These are phyloP conservation scores for Penicillium rolfsii DNA, from an alignment of 2,329 filamentous ascomycete species.

Conservation along the genomic window DNA sequence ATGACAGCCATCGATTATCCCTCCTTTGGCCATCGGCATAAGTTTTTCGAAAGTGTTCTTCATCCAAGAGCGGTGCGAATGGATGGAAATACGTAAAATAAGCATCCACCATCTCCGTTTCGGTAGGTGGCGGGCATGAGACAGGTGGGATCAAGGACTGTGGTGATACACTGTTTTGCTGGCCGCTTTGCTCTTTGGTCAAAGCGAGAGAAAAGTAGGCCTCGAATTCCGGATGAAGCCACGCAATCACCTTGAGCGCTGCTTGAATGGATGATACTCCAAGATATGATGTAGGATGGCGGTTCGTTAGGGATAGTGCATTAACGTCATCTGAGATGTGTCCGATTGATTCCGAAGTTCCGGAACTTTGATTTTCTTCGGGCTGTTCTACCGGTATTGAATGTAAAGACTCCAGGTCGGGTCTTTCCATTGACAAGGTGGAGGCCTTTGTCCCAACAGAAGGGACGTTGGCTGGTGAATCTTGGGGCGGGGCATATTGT, in stretches of 20 bases:
- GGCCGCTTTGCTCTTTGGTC: slow-evolving; percentile 19
- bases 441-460: slow-evolving; percentile 42
- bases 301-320: slow-evolving; percentile 63
- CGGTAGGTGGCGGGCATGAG: slow-evolving; percentile 52
- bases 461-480: slow-evolving; percentile 48
- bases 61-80: slow-evolving; percentile 72
- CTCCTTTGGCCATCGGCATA: slow-evolving; percentile 64
- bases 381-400: slow-evolving; percentile 67
- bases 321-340: slow-evolving; percentile 70
- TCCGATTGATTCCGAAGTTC: slow-evolving; percentile 58
- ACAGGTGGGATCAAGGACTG: slow-evolving; percentile 27
- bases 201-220: slow-evolving; percentile 46
- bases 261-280: slow-evolving; percentile 76
- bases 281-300: slow-evolving; percentile 65
- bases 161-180: slow-evolving; percentile 21
- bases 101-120: slow-evolving; percentile 67
- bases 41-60: slow-evolving; percentile 66
- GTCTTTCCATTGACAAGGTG: slow-evolving; percentile 45
- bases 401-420: slow-evolving; percentile 62
- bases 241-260: slow-evolving; percentile 67
- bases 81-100: slow-evolving; percentile 73
- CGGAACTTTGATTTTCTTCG: slow-evolving; percentile 44
- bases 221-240: slow-evolving; percentile 53
- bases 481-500: slow-evolving; percentile 38
- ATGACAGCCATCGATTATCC: slow-evolving; percentile 68